Conservation (phyloP, 768 basidiomycete species). For the Psilocybe sp. region DNA sequence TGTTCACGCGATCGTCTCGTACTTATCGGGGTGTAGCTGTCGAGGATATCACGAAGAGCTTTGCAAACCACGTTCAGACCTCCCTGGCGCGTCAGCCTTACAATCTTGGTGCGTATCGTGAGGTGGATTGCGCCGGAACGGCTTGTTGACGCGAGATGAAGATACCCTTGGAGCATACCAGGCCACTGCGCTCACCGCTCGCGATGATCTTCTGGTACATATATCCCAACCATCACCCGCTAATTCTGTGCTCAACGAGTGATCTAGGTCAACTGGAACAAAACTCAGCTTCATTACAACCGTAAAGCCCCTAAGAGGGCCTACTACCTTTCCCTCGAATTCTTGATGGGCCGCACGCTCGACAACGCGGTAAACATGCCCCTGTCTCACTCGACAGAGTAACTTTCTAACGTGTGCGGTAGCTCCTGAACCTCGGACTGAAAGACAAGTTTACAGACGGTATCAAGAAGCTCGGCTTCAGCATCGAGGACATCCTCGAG, state of each 20-base stretch:
- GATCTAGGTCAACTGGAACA: constrained; percentile 77
- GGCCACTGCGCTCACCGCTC: constrained; percentile 81
- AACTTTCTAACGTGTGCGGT: constrained; percentile 32
- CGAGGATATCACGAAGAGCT: constrained; percentile 61
- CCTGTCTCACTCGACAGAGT: constrained; percentile 41
- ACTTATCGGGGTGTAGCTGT: constrained; percentile 40
- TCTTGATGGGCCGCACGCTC: constrained; percentile 80
- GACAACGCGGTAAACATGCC: constrained; percentile 49
- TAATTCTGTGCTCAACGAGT: constrained; percentile 8
- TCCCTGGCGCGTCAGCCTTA: constrained; percentile 89
- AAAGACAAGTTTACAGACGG: constrained; percentile 72
- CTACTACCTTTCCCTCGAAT: constrained; percentile 96
- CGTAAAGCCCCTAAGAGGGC: constrained; percentile 86
- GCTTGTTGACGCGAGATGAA: constrained; percentile 15
- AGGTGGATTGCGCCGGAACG: background rate
- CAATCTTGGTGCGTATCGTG: constrained; percentile 58
- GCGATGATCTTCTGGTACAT: constrained; percentile 82
- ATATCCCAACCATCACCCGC: background rate
- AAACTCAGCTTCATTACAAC: constrained; percentile 72
- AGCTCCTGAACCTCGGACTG: constrained; percentile 85
- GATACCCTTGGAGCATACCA: constrained; percentile 89
- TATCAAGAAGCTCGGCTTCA: constrained; percentile 80
- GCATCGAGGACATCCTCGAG: constrained; percentile 81
- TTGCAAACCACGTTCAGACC: constrained; percentile 84
- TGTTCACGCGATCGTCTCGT: background rate